A percentile compares a stretch with the other conserved stretches of the same genome.
Evolutionary conservation across 2,329 filamentous ascomycete species (phyloP).

Genomic region (Nannizzia gypsea): DNA sequence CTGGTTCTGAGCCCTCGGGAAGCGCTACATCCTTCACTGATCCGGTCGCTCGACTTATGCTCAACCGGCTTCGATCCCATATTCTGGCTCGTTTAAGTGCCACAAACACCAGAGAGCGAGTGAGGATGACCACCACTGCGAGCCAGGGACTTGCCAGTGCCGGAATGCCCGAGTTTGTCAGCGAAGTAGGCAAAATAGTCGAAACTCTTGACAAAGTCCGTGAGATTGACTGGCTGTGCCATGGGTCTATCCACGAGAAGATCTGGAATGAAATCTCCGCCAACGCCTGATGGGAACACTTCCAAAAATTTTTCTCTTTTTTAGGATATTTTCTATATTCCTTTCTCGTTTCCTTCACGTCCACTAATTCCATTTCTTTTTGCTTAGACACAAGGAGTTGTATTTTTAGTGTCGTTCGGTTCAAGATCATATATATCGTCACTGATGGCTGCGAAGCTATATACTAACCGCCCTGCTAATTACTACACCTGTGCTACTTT

Average conservation of each 20-base stretch:
- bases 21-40: slow-evolving; percentile 40
- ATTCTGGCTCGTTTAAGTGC: slow-evolving; percentile 44
- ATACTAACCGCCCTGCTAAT: background rate
- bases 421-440: background rate
- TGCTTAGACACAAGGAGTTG: background rate
- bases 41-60: slow-evolving; percentile 49
- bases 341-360: background rate
- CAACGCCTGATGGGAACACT: background rate
- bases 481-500: background rate
- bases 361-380: background rate
- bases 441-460: slow-evolving; percentile 1
- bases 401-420: background rate
- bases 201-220: slow-evolving; percentile 46
- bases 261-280: slow-evolving; percentile 28
- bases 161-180: slow-evolving; percentile 51
- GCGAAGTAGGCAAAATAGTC: slow-evolving; percentile 47
- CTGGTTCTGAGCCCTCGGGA: slow-evolving; percentile 19
- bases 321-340: background rate
- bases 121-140: slow-evolving; percentile 46
- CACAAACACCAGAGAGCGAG: slow-evolving; percentile 48
- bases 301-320: background rate
- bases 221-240: slow-evolving; percentile 47
- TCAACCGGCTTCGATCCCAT: slow-evolving; percentile 48
- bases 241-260: slow-evolving; percentile 47
- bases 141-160: slow-evolving; percentile 47